These are phyloP conservation scores for Auricularia heimuer DNA, from an alignment of 768 basidiomycete species.

Conservation along the genomic window DNA sequence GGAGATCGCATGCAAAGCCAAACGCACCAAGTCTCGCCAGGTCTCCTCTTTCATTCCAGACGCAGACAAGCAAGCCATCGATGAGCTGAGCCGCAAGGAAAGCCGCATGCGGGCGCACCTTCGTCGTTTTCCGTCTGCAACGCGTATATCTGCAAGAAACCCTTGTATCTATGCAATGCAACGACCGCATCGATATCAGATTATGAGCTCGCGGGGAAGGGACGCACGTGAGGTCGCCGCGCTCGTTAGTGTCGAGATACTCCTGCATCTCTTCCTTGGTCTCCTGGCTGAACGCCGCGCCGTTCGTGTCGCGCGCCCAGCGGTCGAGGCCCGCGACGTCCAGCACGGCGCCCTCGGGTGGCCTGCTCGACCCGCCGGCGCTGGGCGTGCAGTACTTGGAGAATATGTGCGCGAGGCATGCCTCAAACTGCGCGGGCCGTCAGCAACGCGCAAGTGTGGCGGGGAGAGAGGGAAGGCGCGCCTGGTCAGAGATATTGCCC, in stretches of 20 bases:
- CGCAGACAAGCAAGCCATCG: too few species aligned
- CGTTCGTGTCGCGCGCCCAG: constrained; percentile 76
- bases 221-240: constrained; percentile 59
- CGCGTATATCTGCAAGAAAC: constrained; percentile 75
- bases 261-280: constrained; percentile 70
- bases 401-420: constrained; percentile 66
- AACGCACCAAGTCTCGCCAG: constrained; percentile 64
- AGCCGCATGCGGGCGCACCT: constrained; percentile 22
- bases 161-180: constrained; percentile 45
- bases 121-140: constrained; percentile 80
- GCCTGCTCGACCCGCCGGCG: constrained; percentile 15
- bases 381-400: constrained; percentile 60
- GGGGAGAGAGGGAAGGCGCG: constrained; percentile 15
- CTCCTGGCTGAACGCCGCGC: constrained; percentile 65
- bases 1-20: not conserved
- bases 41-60: constrained; percentile 34
- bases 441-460: not conserved
- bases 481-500: constrained; percentile 57
- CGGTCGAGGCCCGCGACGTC: constrained; percentile 36
- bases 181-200: not conserved
- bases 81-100: not conserved
- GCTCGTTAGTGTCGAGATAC: constrained; percentile 64
- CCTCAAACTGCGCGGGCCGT: constrained; percentile 41
- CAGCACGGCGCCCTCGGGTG: constrained; percentile 14
- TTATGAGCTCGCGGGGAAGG: not conserved